Evolutionary conservation across 2,329 filamentous ascomycete species (phyloP), one percentile per base, ranked within the genome.

Genomic region (Onygenales sp.): DNA sequence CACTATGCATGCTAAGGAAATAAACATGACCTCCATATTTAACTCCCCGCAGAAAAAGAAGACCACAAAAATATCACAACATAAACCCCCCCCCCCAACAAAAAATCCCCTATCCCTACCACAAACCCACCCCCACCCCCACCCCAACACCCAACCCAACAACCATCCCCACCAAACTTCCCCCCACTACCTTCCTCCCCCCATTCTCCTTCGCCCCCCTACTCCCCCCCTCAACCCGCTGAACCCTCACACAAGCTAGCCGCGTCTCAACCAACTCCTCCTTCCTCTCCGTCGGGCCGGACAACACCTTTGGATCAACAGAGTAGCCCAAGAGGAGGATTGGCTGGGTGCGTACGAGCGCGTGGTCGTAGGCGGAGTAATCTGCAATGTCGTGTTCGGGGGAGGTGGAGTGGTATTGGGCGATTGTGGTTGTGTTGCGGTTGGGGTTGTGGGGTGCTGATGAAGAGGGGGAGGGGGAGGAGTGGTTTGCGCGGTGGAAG

Each of bases 251-350:
- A 48, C 53, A 54, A 5, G 38, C 17, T 5, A 51, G 21, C 14
- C 44, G 35, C 49, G 43, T 52, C 53, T 54, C 43, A 8, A 47
- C 42, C 43, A 54, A 33, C 13, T 54, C 47, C 8, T 38, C 50
- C 52, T 32, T 44, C 14, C 45, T 17, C 17, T 36, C 32, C n/a
- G 6, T 35, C 13, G 39, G 36, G 11, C 48, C 42, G 2, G 14
- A 42, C 6, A 48, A 35, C 36, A 48, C 17, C 9, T 36, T 45
- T 6, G 43, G 42, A 27, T 45, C 44, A 3, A 44, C 13, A 43
- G 53, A 44, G 21, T 54, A 54, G 5, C 35, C 41, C 11, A 54
- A 43, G 14, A 54, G 11, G 31, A 54, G 36, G 14, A 54, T 54
- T 27, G 53, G 53, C 8, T 35, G 49, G 13, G 41, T 45, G 14